Conservation (phyloP, 1,284 basidiomycete species). For the Ganoderma lingzhi region DNA sequence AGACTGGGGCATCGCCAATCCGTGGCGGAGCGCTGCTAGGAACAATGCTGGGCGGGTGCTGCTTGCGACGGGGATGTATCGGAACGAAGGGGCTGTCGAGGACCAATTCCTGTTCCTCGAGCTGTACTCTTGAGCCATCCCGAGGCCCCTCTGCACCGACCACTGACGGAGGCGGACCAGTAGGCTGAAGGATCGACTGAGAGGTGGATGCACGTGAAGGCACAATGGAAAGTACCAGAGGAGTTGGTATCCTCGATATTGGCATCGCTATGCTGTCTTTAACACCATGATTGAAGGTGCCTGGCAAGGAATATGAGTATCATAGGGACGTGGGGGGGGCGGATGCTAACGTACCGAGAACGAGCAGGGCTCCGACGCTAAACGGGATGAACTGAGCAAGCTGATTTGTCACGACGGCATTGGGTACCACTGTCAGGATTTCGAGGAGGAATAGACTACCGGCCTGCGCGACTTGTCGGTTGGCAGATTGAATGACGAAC, state of each 20-base stretch:
- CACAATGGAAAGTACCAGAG: neutral
- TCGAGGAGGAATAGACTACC: slow-evolving; percentile 56
- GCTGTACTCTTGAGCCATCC: neutral
- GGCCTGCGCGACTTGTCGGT: slow-evolving; percentile 30
- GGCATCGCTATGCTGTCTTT: neutral
- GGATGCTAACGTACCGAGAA: slow-evolving; percentile 45
- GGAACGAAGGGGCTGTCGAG: slow-evolving; percentile 14
- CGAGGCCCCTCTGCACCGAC: neutral
- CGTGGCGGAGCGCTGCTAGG: slow-evolving; percentile 28
- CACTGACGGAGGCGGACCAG: neutral
- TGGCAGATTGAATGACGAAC: slow-evolving; percentile 42
- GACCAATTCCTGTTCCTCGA: slow-evolving; percentile 5
- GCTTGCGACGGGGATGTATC: neutral
- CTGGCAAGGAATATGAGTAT: slow-evolving; percentile 18
- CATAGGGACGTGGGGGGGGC: neutral
- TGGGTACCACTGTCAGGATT: slow-evolving; percentile 52
- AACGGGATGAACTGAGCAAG: slow-evolving; percentile 57
- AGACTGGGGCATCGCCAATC: slow-evolving; percentile 27
- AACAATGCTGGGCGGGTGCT: neutral
- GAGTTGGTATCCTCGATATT: neutral
- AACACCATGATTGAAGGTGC: slow-evolving; percentile 32
- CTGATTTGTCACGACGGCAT: slow-evolving; percentile 46
- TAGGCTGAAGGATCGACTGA: slow-evolving; percentile 3
- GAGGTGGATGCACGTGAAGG: slow-evolving; percentile 2
- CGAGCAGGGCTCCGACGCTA: slow-evolving; percentile 54